A percentile compares a stretch with the other conserved stretches of the same genome.
Conservation (phyloP, 2,329 filamentous ascomycete genomes). For the Diaporthe aspalathi region DNA sequence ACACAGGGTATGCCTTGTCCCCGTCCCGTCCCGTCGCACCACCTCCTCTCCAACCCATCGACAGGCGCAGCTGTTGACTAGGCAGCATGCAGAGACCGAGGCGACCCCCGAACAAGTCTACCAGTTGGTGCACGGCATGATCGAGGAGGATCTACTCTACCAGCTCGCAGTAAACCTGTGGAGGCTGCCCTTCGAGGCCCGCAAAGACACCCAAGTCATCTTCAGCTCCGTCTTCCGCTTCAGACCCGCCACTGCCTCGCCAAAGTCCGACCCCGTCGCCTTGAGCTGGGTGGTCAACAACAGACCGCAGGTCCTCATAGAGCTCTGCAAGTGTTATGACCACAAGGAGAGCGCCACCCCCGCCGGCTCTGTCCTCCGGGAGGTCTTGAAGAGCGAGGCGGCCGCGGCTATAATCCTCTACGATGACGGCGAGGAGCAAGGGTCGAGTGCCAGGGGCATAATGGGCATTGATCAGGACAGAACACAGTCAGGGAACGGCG, state of each 20-base stretch:
- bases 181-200: constrained; percentile 91
- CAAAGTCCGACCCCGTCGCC: constrained; percentile 81
- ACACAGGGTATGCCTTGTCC: constrained; percentile 75
- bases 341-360: constrained; percentile 91
- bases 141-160: constrained; percentile 90
- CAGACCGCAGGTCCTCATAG: constrained; percentile 86
- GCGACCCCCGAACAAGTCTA: constrained; percentile 88
- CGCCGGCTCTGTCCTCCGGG: constrained; percentile 88
- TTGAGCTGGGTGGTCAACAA: constrained; percentile 90
- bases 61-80: constrained; percentile 19
- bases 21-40: background rate
- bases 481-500: constrained; percentile 80
- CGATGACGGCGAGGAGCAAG: constrained; percentile 80
- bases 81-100: constrained; percentile 75
- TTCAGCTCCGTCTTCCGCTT: constrained; percentile 96
- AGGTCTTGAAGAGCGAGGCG: constrained; percentile 89
- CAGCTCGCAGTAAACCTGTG: constrained; percentile 85
- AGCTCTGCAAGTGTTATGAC: constrained; percentile 90
- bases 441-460: constrained; percentile 80
- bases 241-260: constrained; percentile 75
- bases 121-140: constrained; percentile 83
- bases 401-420: constrained; percentile 93
- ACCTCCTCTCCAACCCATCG: background rate
- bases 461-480: constrained; percentile 80
- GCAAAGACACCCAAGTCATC: constrained; percentile 95